Evolutionary conservation across 768 basidiomycete genomes (phyloP).

Genomic region (Auriscalpium vulgare): DNA sequence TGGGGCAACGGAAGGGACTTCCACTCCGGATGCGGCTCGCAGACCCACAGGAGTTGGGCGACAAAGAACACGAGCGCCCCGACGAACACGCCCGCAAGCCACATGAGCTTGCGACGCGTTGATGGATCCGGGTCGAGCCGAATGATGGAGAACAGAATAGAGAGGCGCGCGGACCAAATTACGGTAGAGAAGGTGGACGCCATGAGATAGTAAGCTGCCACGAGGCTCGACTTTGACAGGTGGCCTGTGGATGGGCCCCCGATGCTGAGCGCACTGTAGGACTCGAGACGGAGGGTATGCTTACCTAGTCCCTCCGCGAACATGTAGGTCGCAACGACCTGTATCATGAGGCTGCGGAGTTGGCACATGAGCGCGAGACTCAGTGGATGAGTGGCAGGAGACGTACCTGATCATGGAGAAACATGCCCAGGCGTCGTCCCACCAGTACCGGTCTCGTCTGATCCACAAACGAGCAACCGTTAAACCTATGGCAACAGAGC

Average conservation of each 20-base stretch:
- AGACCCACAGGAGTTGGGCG: conserved; percentile 38
- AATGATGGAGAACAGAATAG: conserved; percentile 47
- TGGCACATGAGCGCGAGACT: neutral
- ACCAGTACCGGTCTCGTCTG: conserved; percentile 19
- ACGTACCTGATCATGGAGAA: conserved; percentile 16
- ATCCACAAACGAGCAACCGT: conserved; percentile 17
- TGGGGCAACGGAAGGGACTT: conserved; percentile 27
- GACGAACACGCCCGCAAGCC: conserved; percentile 19
- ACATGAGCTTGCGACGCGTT: conserved; percentile 4
- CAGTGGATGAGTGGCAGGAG: no score
- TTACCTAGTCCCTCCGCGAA: conserved; percentile 15
- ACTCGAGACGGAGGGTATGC: neutral
- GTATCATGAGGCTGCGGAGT: conserved; percentile 10
- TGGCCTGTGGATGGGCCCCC: neutral
- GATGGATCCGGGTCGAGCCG: conserved; percentile 35
- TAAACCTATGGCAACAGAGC: conserved; percentile 16
- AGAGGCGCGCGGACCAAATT: conserved; percentile 33
- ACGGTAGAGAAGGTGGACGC: conserved; percentile 19
- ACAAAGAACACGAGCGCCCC: conserved; percentile 32
- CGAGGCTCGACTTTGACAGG: conserved; percentile 12
- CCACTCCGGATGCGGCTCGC: conserved; percentile 33
- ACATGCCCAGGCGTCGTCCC: conserved; percentile 20
- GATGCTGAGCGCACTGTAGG: neutral
- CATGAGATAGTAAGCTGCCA: conserved; percentile 23
- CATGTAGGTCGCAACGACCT: conserved; percentile 18